Evolutionary conservation across 805 yeast species (phyloP).

Genomic region (Wickerhamomyces xylosicus): DNA sequence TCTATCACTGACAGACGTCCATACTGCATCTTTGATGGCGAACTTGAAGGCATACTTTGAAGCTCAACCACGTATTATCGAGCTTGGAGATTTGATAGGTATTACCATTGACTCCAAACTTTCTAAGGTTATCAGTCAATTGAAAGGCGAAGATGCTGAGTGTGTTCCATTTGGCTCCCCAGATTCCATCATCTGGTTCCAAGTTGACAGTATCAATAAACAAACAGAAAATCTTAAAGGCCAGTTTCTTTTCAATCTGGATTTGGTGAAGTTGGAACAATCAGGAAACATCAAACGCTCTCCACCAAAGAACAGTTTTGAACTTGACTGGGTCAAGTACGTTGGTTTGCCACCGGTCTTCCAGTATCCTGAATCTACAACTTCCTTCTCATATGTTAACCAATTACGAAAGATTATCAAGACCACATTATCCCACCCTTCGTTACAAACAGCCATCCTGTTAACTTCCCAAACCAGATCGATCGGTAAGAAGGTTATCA

Average conservation of each 20-base stretch:
- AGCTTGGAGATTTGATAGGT: conserved; percentile 62
- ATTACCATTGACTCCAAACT: conserved; percentile 63
- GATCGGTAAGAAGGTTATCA: conserved; percentile 67
- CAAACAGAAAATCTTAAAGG: conserved; percentile 13
- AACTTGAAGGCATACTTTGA: conserved; percentile 55
- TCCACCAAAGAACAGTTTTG: conserved; percentile 8
- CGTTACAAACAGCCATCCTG: conserved; percentile 51
- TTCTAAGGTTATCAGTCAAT: conserved; percentile 32
- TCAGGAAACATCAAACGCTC: conserved; percentile 40
- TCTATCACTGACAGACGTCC: conserved; percentile 49
- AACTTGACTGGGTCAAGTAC: conserved; percentile 34
- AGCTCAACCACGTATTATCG: conserved; percentile 43
- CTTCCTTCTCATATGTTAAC: conserved; percentile 34
- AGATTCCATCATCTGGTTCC: conserved; percentile 81
- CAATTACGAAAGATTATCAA: conserved; percentile 42
- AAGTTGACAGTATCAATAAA: conserved; percentile 40
- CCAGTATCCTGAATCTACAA: conserved; percentile 17
- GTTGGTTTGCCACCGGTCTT: conserved; percentile 32
- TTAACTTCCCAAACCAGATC: conserved; percentile 63
- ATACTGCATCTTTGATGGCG: conserved; percentile 52
- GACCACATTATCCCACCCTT: conserved; percentile 33
- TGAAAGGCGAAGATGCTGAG: conserved; percentile 8
- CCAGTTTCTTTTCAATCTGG: conserved; percentile 57
- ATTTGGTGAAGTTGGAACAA: conserved; percentile 56
- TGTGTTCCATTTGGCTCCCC: conserved; percentile 45